Conservation (phyloP, 371 early-diverging fungal genomes). For the Mortierella sp. region DNA sequence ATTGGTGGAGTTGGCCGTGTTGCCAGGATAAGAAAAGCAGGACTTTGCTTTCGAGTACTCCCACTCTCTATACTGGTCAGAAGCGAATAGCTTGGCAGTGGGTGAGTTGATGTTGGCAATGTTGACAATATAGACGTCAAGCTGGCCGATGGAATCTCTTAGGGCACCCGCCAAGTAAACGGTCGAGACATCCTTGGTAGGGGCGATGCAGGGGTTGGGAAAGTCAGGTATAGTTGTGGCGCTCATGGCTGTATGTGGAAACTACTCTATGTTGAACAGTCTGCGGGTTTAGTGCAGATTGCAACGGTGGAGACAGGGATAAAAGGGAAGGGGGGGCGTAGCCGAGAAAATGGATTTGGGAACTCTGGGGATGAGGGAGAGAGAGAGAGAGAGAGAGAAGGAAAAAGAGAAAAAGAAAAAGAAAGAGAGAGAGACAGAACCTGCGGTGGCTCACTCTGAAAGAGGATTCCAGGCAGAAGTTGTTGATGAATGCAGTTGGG, state of each 20-base stretch:
- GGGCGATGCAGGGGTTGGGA: constrained; percentile 28
- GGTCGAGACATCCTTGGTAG: not conserved
- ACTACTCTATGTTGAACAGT: too few relatives aligned
- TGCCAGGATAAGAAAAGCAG: constrained; percentile 28
- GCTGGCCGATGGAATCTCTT: constrained; percentile 11
- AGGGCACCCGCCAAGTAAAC: constrained; percentile 25
- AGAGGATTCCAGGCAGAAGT: too few relatives aligned
- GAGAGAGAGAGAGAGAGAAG: not conserved
- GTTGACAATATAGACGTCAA: constrained; percentile 29
- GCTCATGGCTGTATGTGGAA: not conserved
- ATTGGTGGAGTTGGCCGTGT: constrained; percentile 3
- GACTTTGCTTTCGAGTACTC: constrained; percentile 7
- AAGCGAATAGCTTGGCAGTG: constrained; percentile 3
- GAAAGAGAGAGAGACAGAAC: too few relatives aligned
- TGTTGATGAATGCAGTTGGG: too few relatives aligned
- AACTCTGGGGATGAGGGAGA: not conserved
- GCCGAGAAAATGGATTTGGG: not conserved
- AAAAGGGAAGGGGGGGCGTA: not conserved
- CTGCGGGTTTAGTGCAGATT: too few relatives aligned
- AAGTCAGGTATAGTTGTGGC: constrained; percentile 22
- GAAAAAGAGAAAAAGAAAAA: not conserved
- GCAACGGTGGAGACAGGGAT: too few relatives aligned
- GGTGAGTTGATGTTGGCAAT: constrained; percentile 41
- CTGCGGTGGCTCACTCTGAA: too few relatives aligned
- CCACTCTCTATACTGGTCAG: constrained; percentile 27